Percentiles rank a stretch among this genome's conserved stretches.
Conservation (phyloP, 352 stramenopile genomes). For the Phytopythium montanum region DNA sequence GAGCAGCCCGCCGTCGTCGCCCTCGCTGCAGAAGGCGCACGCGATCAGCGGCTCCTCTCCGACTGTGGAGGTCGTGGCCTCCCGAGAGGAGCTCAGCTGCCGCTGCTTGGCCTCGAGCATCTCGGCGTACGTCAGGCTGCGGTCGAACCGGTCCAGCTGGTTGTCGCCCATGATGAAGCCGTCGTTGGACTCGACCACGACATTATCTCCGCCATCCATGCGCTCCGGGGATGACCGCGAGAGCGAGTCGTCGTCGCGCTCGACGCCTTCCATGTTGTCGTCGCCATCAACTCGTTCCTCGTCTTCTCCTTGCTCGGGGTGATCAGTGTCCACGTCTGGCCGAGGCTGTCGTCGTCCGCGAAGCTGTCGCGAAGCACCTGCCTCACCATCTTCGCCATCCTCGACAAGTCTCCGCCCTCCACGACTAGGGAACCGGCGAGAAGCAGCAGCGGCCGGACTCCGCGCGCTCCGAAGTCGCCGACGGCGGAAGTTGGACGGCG, state of each 20-base stretch:
- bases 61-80: conserved; percentile 21
- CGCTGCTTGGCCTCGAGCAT: conserved; percentile 57
- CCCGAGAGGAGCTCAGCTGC: conserved; percentile 23
- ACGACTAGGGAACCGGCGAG: conserved; percentile 26
- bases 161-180: conserved; percentile 82
- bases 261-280: not conserved
- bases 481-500: conserved; percentile 32
- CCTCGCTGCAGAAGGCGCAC: conserved; percentile 77
- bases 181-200: conserved; percentile 81
- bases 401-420: conserved; percentile 31
- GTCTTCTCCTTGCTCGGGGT: not conserved
- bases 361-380: conserved; percentile 11
- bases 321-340: conserved; percentile 4
- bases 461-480: conserved; percentile 34
- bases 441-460: conserved; percentile 9
- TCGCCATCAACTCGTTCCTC: too few species aligned
- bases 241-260: not conserved
- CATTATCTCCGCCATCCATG: conserved; percentile 21
- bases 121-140: conserved; percentile 48
- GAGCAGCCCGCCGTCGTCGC: conserved; percentile 64
- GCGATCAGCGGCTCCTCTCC: conserved; percentile 49
- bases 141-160: conserved; percentile 78
- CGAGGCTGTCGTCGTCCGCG: not conserved
- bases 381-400: conserved; percentile 10
- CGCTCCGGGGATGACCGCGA: conserved; percentile 3